Percentiles rank a stretch among this genome's conserved stretches.
These are phyloP conservation scores for Backusella tarrabulga DNA, from an alignment of 192 early-diverging fungal genomes.

Conservation along the genomic window DNA sequence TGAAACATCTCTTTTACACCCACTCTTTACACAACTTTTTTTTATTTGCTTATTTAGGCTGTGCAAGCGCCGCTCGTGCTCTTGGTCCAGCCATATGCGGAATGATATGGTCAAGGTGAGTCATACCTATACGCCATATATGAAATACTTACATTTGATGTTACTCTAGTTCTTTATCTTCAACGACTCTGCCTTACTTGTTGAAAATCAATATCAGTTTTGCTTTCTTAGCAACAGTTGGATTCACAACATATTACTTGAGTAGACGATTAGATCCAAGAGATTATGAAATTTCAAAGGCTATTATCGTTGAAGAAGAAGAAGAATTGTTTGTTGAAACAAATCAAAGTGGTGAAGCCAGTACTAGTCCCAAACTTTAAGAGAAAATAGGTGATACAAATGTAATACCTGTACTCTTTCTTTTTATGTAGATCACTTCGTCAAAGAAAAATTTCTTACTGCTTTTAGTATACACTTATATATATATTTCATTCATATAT, in stretches of 20 bases:
- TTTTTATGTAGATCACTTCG: slow-evolving; percentile 1
- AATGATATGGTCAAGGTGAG: slow-evolving; percentile 42
- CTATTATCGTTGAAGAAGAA: neutral
- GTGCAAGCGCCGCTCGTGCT: slow-evolving; percentile 33
- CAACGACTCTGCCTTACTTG: neutral
- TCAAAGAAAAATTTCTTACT: neutral
- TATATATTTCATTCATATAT: neutral
- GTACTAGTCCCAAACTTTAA: neutral
- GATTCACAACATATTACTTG: neutral
- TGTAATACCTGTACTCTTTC: neutral
- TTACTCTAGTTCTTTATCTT: slow-evolving; percentile 7
- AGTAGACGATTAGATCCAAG: neutral
- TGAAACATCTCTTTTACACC: neutral
- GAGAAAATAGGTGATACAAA: neutral
- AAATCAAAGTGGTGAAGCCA: neutral
- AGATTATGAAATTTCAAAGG: neutral
- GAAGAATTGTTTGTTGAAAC: neutral
- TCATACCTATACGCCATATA: neutral
- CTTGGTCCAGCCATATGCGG: slow-evolving; percentile 53
- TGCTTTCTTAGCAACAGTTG: neutral
- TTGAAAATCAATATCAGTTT: slow-evolving; percentile 1
- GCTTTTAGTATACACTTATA: neutral
- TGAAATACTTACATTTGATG: neutral
- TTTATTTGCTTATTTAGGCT: neutral
- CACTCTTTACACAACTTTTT: neutral